Percentiles rank a stretch among this genome's conserved stretches.
phyloP scores from a whole-genome alignment of 306 rosid species.

The Prunus armeniaca region DNA sequence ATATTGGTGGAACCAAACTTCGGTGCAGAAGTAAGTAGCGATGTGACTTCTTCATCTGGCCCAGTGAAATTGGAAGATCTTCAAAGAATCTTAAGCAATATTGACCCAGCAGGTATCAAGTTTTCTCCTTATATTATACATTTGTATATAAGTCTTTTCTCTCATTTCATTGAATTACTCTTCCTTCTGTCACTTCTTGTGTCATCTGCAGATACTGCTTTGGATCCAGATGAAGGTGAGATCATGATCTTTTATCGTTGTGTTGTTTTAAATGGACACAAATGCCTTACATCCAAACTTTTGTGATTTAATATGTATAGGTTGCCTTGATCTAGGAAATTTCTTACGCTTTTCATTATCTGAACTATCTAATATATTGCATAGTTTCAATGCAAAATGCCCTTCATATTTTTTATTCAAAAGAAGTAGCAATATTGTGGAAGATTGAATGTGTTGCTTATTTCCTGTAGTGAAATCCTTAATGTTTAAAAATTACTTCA shows the following conservation, averaged over 20 bases:
- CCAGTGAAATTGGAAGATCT: conserved; percentile 88
- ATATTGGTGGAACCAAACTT: conserved; percentile 53
- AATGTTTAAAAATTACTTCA: neutral
- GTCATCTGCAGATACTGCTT: conserved; percentile 51
- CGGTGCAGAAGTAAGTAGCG: conserved; percentile 55
- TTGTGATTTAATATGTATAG: neutral
- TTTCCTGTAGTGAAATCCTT: neutral
- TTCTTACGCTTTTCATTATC: neutral
- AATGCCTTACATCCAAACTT: neutral
- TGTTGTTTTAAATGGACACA: neutral
- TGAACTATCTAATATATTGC: neutral
- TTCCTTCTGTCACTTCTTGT: conserved; percentile 35
- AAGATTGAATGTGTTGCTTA: neutral
- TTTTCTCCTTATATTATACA: neutral
- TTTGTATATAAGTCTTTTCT: neutral
- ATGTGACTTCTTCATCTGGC: conserved; percentile 59
- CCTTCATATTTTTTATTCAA: neutral
- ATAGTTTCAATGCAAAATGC: neutral
- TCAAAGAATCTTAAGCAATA: conserved; percentile 76
- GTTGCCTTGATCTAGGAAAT: neutral
- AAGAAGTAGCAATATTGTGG: too few species aligned
- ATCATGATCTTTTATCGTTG: conserved; percentile 11
- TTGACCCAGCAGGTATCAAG: conserved; percentile 67
- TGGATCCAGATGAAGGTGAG: conserved; percentile 87
- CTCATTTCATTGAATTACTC: conserved; percentile 6